Base-by-base conservation (phyloP, 2,329 filamentous ascomycete species). In the Emmonsia crescens region DNA sequence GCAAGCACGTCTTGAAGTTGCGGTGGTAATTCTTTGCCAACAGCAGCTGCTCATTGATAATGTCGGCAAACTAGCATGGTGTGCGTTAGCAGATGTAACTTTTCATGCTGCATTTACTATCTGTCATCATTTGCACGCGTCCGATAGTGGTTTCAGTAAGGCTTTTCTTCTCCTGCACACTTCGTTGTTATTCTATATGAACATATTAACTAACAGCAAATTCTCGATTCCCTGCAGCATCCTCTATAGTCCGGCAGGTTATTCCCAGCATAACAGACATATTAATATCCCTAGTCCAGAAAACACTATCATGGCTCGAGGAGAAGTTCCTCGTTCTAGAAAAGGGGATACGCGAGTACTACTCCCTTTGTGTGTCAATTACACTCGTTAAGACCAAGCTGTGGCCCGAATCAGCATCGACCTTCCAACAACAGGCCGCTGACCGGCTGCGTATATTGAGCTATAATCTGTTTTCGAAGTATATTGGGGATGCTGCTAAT, bases 101-200 rank as follows among this genome's bases (percentile, higher is more conserved):
- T 63, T 73, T 33, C 75, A 76, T 44, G 72, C 75, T 2, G 73
- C 68, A 40, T 66, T 74, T 19, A 73, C 74, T 3, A 62, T 76
- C 5, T 75, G 75, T 31, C 75, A 76, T 57, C 63, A 72, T 49
- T 64, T 77, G 1, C 71, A 75, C 59, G 66, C 67, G 0, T 60
- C 64, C 31, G 64, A 69, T 46, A 63, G 51, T 29, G 68, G 63
- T 1, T 64, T 65, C 42, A 62, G 73, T 74, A 66, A 59, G 68
- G 10, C 49, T 16, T 52, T 1, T 52, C 33, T 8, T 16, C 46
- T 31, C 19, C 14, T 16, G 8, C 27, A 16, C 5, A 5, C 8
- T 52, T 31, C 5, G 2, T 14, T 33, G 2, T 24, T 4, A 1
- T 44, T 33, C 51, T 12, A 8, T 4, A 24, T 21, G 16, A 14